Conservation (phyloP, 495 filamentous ascomycete genomes). For the Hyaloscypha finlandica region DNA sequence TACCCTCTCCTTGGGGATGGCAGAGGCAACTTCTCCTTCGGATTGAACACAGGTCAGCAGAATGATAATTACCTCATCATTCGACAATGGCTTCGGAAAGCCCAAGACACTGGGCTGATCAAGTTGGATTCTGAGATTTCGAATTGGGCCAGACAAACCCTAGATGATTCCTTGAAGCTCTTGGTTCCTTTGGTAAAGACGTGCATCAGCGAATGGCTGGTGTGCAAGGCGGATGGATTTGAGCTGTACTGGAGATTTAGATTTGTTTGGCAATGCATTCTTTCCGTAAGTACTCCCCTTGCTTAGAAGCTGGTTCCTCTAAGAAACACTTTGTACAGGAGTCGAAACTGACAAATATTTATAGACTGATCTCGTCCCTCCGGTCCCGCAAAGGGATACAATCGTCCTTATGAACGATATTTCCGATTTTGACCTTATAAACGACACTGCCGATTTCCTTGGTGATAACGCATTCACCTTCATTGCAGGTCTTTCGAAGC, state of each 20-base stretch:
- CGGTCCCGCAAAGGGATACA: constrained; percentile 5
- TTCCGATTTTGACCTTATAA: too few relatives aligned
- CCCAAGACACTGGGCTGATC: constrained; percentile 10
- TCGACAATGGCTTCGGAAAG: constrained; percentile 11
- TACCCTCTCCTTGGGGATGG: constrained; percentile 16
- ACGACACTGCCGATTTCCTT: not conserved
- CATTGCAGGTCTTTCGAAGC: constrained; percentile 14
- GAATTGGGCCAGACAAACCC: constrained; percentile 6
- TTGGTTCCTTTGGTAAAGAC: constrained; percentile 15
- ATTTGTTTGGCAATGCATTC: constrained; percentile 15
- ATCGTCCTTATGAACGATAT: not conserved
- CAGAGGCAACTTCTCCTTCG: constrained; percentile 1
- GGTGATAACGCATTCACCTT: constrained; percentile 16
- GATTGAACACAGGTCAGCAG: constrained; percentile 12
- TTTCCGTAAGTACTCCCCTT: constrained; percentile 16
- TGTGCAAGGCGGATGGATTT: constrained; percentile 2
- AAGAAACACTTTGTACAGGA: not conserved
- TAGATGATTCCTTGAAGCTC: constrained; percentile 10
- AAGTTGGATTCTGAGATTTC: constrained; percentile 14
- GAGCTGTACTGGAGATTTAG: constrained; percentile 18
- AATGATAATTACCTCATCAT: constrained; percentile 14
- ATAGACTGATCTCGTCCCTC: constrained; percentile 19
- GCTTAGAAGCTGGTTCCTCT: constrained; percentile 6
- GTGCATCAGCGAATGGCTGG: constrained; percentile 18
- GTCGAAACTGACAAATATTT: constrained; percentile 2